Conservation (phyloP, 2,329 filamentous ascomycete genomes). For the Dichotomopilus funicola region DNA sequence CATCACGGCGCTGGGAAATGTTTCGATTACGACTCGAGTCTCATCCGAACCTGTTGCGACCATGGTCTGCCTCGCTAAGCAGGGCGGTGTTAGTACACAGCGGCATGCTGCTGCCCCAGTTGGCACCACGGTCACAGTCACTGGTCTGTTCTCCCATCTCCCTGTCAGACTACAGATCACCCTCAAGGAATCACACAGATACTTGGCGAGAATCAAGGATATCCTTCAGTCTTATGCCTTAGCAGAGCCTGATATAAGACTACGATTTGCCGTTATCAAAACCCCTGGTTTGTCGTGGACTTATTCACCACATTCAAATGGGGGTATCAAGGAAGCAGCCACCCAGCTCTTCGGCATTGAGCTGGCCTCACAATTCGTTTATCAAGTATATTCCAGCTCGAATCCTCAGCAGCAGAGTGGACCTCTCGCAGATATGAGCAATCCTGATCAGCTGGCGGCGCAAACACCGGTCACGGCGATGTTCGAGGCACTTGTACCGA, state of each 20-base stretch:
- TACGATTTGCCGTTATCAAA: constrained; percentile 55
- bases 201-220: constrained; percentile 50
- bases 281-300: constrained; percentile 49
- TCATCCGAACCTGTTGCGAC: constrained; percentile 53
- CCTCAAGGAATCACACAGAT: constrained; percentile 52
- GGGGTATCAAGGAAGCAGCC: constrained; percentile 50
- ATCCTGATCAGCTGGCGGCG: background rate
- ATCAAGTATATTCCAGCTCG: constrained; percentile 24
- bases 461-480: constrained; percentile 30
- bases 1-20: constrained; percentile 51
- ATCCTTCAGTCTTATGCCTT: constrained; percentile 60
- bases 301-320: constrained; percentile 51
- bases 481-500: constrained; percentile 55
- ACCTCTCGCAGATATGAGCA: background rate
- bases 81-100: constrained; percentile 36
- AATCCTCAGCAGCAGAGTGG: background rate
- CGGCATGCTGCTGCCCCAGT: constrained; percentile 45
- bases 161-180: constrained; percentile 58
- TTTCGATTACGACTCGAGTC: constrained; percentile 59
- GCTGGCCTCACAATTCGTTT: constrained; percentile 48
- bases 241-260: constrained; percentile 54
- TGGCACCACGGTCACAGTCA: constrained; percentile 62
- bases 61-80: constrained; percentile 37
- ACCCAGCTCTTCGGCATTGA: constrained; percentile 56
- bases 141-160: constrained; percentile 51